A percentile compares a stretch with the other conserved stretches of the same genome.
These are phyloP conservation scores for Cystobasidiaceae sp. DNA, from an alignment of 1,284 basidiomycete genomes.

Conservation along the genomic window DNA sequence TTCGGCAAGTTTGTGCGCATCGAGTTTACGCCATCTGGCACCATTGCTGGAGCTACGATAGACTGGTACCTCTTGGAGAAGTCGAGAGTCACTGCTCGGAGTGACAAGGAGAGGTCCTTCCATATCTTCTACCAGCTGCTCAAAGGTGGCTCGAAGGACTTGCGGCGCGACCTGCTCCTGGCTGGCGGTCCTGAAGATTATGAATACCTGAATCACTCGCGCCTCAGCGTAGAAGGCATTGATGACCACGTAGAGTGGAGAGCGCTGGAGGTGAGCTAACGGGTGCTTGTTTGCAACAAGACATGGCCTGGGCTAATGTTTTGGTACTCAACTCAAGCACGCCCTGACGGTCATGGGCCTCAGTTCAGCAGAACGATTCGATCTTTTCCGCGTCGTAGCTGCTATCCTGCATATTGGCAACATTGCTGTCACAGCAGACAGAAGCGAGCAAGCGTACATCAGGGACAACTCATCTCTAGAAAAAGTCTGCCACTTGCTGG, in stretches of 20 bases:
- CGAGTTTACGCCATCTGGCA: constrained; percentile 85
- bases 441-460: constrained; percentile 84
- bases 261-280: constrained; percentile 63
- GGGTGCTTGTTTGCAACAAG: too few relatives aligned
- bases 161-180: constrained; percentile 59
- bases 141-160: constrained; percentile 45
- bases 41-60: constrained; percentile 95
- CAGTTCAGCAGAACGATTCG: constrained; percentile 72
- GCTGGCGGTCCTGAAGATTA: constrained; percentile 74
- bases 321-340: constrained; percentile 54
- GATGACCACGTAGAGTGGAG: constrained; percentile 88
- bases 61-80: constrained; percentile 99
- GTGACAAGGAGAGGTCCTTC: constrained; percentile 83
- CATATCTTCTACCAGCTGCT: constrained; percentile 95
- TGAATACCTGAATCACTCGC: constrained; percentile 82
- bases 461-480: constrained; percentile 52
- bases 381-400: constrained; percentile 90
- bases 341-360: constrained; percentile 87
- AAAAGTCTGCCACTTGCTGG: constrained; percentile 86
- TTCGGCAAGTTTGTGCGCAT: constrained; percentile 97
- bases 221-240: constrained; percentile 88
- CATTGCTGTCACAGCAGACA: constrained; percentile 72
- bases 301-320: too few relatives aligned
- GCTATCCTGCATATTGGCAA: constrained; percentile 95
- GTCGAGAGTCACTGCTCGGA: constrained; percentile 85